These are phyloP conservation scores for Phytophthora sansomeana DNA, from an alignment of 352 stramenopile species.

Conservation along the genomic window DNA sequence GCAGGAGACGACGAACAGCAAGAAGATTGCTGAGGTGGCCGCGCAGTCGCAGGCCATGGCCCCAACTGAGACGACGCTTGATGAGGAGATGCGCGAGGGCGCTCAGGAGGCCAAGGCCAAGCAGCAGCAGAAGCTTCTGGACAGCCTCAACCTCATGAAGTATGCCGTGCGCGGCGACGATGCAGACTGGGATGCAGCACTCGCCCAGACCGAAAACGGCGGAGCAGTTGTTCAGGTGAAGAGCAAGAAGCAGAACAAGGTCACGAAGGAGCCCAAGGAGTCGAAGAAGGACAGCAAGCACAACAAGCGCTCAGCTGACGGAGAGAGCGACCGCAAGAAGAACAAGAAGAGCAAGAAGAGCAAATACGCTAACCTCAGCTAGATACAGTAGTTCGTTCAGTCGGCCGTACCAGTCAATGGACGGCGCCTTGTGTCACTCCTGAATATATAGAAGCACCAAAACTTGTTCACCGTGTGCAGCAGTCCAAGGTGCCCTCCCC, in stretches of 20 bases:
- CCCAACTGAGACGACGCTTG: conserved; percentile 84
- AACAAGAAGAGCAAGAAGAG: conserved; percentile 74
- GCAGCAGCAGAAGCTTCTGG: conserved; percentile 83
- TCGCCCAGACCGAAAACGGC: conserved; percentile 49
- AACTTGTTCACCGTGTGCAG: neutral
- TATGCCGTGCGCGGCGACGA: conserved; percentile 95
- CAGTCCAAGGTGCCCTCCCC: neutral
- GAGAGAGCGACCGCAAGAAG: conserved; percentile 55
- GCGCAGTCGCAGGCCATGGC: conserved; percentile 80
- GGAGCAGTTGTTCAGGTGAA: conserved; percentile 82
- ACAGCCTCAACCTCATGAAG: conserved; percentile 94
- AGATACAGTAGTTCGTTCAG: conserved; percentile 27
- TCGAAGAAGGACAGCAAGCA: conserved; percentile 51
- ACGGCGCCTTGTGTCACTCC: conserved; percentile 6
- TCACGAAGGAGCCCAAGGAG: conserved; percentile 79
- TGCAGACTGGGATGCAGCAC: conserved; percentile 89
- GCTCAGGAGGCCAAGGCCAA: conserved; percentile 86
- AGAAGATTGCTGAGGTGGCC: conserved; percentile 67
- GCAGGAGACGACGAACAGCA: conserved; percentile 62
- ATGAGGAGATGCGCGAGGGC: conserved; percentile 78
- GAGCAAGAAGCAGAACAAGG: conserved; percentile 81
- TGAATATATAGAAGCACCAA: conserved; percentile 37
- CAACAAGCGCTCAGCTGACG: conserved; percentile 51
- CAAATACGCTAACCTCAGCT: conserved; percentile 84
- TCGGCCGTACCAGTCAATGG: conserved; percentile 10